Evolutionary conservation across 2,329 filamentous ascomycete genomes (phyloP).

Genomic region (Metarhizium guizhouense): DNA sequence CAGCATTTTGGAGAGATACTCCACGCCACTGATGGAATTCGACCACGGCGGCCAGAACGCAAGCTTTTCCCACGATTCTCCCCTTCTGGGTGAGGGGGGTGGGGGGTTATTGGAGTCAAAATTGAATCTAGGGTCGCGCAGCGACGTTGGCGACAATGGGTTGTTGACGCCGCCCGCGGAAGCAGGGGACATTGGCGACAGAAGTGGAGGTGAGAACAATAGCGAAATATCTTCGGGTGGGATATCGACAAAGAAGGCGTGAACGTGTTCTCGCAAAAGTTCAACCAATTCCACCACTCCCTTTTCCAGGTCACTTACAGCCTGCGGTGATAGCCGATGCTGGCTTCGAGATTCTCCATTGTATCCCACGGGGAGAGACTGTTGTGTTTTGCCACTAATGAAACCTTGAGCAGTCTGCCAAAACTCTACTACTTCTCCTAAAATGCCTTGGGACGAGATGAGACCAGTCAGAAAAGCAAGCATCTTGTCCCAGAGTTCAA

Average conservation of each 20-base stretch:
- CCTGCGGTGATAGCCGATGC: constrained; percentile 67
- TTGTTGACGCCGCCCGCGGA: constrained; percentile 22
- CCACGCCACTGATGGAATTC: constrained; percentile 84
- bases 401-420: constrained; percentile 91
- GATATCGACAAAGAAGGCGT: constrained; percentile 75
- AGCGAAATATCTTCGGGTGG: constrained; percentile 87
- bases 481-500: constrained; percentile 91
- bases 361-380: constrained; percentile 67
- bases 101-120: constrained; percentile 72
- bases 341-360: constrained; percentile 74
- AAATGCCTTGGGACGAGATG: constrained; percentile 67
- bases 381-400: constrained; percentile 76
- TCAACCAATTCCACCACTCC: constrained; percentile 76
- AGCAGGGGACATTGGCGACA: constrained; percentile 50
- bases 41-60: constrained; percentile 94
- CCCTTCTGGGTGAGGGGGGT: constrained; percentile 64
- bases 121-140: constrained; percentile 66
- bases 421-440: constrained; percentile 87
- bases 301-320: constrained; percentile 62
- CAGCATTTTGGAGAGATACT: constrained; percentile 79
- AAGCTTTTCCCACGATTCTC: constrained; percentile 85
- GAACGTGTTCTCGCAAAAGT: constrained; percentile 70
- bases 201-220: constrained; percentile 71
- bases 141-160: constrained; percentile 42
- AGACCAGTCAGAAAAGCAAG: constrained; percentile 64